Base-by-base conservation (phyloP, 2,329 filamentous ascomycete species). In the Seiridium cupressi region DNA sequence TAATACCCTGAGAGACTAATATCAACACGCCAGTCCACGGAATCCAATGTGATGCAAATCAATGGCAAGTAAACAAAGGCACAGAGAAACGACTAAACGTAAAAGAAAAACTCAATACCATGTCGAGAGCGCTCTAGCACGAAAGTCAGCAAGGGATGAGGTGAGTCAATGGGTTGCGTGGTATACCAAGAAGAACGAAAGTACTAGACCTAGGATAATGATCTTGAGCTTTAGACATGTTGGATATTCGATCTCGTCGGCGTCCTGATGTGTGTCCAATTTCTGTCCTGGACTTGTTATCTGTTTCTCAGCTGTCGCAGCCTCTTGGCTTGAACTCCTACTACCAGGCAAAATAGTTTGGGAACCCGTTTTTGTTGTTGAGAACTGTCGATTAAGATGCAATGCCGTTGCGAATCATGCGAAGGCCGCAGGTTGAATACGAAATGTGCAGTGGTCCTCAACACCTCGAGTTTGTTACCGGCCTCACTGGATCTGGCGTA, bases 111-210 rank as follows among this genome's bases (percentile, higher is more conserved):
- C n/a, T n/a, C 9, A 44, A 42, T 42, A 42, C 38, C n/a, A 57
- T 51, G 13, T 57, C 55, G 13, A 51, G 34, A 35, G 55, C 55
- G 44, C 18, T 57, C 55, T 57, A 35, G 4, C 11, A 44, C 13
- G 7, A 35, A 40, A 55, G 51, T 40, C 36, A 44, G 38, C 38
- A n/a, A 42, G 32, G 51, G 26, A 18, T 35, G 18, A 34, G 9
- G n/a, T 44, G 4, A 6, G 32, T 44, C 35, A 55, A 18, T 32
- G 36, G 36, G 11, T 7, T 40, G 8, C 26, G n/a, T 26, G 38
- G 34, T 31, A 32, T 53, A 53, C 49, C 32, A 53, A 53, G 31
- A 53, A 53, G 49, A 53, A 53, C 1, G 49, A 53, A 53, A 53
- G 49, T 35, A 53, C 49, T 9, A 53, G 32, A n/a, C 49, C 3